phyloP scores from a whole-genome alignment of 2,329 filamentous ascomycete species.

The Sporothrix inflata region DNA sequence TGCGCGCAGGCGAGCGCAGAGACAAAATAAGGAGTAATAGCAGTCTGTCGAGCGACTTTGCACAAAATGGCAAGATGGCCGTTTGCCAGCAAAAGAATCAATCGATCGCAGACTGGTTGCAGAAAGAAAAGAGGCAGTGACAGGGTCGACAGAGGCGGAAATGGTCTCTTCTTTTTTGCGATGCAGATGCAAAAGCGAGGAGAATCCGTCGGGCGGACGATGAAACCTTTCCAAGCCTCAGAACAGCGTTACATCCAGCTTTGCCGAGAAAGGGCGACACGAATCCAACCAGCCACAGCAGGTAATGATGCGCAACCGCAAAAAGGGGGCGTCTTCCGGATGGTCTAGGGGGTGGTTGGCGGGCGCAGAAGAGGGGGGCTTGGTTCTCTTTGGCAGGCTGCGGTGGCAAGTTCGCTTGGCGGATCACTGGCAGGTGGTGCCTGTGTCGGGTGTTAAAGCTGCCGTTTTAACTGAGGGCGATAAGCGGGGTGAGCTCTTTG shows the following conservation, averaged over 20 bases:
- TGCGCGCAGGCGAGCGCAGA: neutral
- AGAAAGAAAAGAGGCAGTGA: neutral
- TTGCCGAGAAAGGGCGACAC: conserved; percentile 13
- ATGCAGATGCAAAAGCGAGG: neutral
- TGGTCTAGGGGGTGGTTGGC: neutral
- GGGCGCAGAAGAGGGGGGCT: neutral
- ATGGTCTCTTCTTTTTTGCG: neutral
- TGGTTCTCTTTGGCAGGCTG: conserved; percentile 7
- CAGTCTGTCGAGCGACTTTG: neutral
- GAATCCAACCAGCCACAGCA: conserved; percentile 11
- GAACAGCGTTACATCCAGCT: conserved; percentile 18
- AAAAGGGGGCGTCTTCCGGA: neutral
- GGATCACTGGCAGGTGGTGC: neutral
- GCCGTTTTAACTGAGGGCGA: neutral
- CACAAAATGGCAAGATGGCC: neutral
- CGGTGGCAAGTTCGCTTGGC: conserved; percentile 10
- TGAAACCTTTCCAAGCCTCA: conserved; percentile 20
- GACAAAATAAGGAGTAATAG: neutral
- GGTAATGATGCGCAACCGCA: neutral
- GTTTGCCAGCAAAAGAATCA: neutral
- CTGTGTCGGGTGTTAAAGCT: neutral
- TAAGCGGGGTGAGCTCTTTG: neutral
- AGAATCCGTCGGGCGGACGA: conserved; percentile 1
- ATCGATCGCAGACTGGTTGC: neutral
- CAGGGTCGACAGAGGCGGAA: neutral